phyloP scores from a whole-genome alignment of 2,329 filamentous ascomycete genomes.

The Colletotrichum theobromicola region DNA sequence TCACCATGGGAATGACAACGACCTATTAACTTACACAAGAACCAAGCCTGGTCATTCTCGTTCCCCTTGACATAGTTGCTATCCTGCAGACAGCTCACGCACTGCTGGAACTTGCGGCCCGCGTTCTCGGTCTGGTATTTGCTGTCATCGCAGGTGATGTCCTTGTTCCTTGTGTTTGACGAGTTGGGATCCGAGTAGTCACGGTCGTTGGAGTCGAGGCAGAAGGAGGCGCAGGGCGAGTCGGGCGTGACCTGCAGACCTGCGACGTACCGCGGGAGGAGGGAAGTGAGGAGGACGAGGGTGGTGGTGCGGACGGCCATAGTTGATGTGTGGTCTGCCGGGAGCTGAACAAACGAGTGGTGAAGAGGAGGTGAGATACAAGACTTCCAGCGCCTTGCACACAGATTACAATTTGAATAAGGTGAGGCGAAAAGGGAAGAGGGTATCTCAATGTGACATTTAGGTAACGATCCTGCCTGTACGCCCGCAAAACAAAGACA shows the following conservation, averaged over 20 bases:
- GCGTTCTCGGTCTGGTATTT: conserved; percentile 40
- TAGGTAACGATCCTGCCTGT: neutral
- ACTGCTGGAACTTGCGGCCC: conserved; percentile 53
- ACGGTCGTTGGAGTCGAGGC: conserved; percentile 45
- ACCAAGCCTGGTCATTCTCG: conserved; percentile 62
- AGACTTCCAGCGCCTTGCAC: conserved; percentile 12
- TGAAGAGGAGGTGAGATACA: neutral
- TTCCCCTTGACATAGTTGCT: conserved; percentile 50
- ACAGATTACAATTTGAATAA: neutral
- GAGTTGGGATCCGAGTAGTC: conserved; percentile 51
- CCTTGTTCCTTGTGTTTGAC: conserved; percentile 46
- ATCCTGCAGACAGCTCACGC: conserved; percentile 57
- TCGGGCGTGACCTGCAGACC: conserved; percentile 57
- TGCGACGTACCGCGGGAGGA: conserved; percentile 30
- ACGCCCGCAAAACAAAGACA: neutral
- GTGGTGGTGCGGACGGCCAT: conserved; percentile 25
- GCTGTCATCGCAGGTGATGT: conserved; percentile 54
- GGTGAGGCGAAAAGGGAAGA: neutral
- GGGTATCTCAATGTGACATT: neutral
- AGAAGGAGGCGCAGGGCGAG: conserved; percentile 59
- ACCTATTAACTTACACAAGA: conserved; percentile 52
- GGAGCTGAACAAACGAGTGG: neutral
- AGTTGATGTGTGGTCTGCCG: neutral
- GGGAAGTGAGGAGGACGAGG: conserved; percentile 26
- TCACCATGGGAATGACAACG: neutral